These are phyloP conservation scores for Argentina anserina DNA, from an alignment of 306 rosid genomes.

Conservation along the genomic window DNA sequence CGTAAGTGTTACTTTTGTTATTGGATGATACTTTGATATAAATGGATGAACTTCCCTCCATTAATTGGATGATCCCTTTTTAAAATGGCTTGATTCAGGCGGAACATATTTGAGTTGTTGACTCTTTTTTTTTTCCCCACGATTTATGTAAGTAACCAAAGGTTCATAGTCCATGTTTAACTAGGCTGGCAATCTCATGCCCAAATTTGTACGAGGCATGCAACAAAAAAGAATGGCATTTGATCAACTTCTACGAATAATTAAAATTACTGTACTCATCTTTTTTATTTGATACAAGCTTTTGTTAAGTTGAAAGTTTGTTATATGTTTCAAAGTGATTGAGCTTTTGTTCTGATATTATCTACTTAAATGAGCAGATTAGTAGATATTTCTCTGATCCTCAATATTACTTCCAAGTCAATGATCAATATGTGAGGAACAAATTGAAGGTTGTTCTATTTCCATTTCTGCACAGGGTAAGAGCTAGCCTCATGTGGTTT, in stretches of 20 bases:
- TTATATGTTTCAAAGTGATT: neutral
- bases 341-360: conserved; percentile 10
- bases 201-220: neutral
- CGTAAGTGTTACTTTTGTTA: too few relatives aligned
- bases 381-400: conserved; percentile 92
- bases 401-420: conserved; percentile 96
- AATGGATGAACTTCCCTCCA: neutral
- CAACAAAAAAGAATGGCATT: neutral
- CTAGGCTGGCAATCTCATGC: neutral
- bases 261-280: neutral
- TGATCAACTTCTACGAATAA: neutral
- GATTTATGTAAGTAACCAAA: neutral
- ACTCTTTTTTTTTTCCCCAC: neutral
- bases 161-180: neutral
- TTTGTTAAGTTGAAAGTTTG: neutral
- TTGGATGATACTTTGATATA: neutral
- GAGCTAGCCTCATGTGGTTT: conserved; percentile 13
- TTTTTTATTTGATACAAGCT: neutral
- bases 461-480: conserved; percentile 95
- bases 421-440: conserved; percentile 90
- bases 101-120: neutral
- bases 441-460: conserved; percentile 91
- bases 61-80: neutral
- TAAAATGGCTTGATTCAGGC: neutral
- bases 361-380: conserved; percentile 50